Evolutionary conservation across 2,329 filamentous ascomycete species (phyloP), one percentile per base, ranked within the genome.

Genomic region (Sporothrix mexicana): DNA sequence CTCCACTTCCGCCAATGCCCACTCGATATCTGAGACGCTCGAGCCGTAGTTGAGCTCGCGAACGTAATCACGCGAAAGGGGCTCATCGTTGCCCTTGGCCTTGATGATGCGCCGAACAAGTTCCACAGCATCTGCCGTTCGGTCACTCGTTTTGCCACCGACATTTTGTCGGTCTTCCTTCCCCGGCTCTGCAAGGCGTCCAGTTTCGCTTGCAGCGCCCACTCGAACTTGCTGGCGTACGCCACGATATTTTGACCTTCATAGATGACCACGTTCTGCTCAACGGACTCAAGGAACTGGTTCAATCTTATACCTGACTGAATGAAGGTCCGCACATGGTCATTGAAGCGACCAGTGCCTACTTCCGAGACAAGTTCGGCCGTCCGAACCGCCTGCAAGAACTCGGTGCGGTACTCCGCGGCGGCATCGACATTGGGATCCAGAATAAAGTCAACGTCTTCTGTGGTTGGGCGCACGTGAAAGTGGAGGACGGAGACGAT

Each of bases 351-450:
- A 6, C 49, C 49, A 23, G 49, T 3, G 17, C 3, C 1, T 6
- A 53, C 7, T 3, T 6, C 49, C 3, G n/a, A 2, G 17, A 17
- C n/a, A 20, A 20, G 5, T 20, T 53, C 49, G 5, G n/a, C 49
- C 49, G 49, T 53, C 4, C 49, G 49, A 20, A 53, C n/a, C 17
- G 49, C 49, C 49, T 20, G 49, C 49, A 53, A 20, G 20, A 53
- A 53, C 17, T 53, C 49, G n/a, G 49, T 53, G 17, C 49, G 49
- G 49, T 53, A 53, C n/a, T 53, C 49, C 3, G 5, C 17, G 17
- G 49, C 49, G 49, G 49, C 49, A 20, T 53, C 49, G 49, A 53
- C 49, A 20, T 53, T 53, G 17, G 49, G 49, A 53, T 53, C 49
- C 5, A 53, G 49, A 20, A 53, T 20, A 10, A 53, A 53, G 49